Evolutionary conservation across 805 yeast genomes (phyloP), one percentile per base, ranked within the genome.

Genomic region (Metschnikowia picachoensis): DNA sequence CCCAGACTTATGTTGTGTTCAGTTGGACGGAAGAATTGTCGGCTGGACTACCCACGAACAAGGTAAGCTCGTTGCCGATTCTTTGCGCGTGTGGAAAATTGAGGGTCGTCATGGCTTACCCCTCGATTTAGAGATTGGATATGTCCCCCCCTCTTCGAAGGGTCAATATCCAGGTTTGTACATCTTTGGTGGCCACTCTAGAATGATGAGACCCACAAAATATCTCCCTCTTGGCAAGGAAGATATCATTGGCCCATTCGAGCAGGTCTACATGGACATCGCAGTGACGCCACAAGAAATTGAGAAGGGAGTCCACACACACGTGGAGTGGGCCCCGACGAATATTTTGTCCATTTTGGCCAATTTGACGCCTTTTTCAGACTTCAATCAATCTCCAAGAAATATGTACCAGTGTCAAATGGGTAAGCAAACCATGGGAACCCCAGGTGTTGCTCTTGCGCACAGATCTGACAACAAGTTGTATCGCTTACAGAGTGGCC

Each of bases 371-470:
- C 99, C 99, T 56, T 94, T 89, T 66, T 91, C 98, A 1, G 99
- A 94, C 68, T 94, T 94, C 75, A 94, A 94, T 70, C 99, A 94
- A 75, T 91, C 97, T 27, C 99, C 99, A 61, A 87, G 99, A 82
- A 94, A 94, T 67, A 94, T 94, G 98, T 94, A 94, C 68, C 99
- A 94, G 74, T 94, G 99, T 73, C 99, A 94, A 78, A 94, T 94
- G 99, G 98, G 97, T 81, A 94, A 94, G 73, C 99, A 94, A 75
- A 92, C 99, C 16, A 94, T 94, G 99, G 99, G 99, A 70, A 94
- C 99, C 4, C 99, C 99, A 8, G 98, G 98, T 72, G 96, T 94
- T 53, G 98, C 95, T 0, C 74, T 92, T 44, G 79, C 74, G 37
- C 96, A 90, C 67, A 80, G 99, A 68, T 86, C 96, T 1, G 99